Evolutionary conservation across 176 grass and related monocot genomes (phyloP).

Genomic region (Thinopyrum elongatum): DNA sequence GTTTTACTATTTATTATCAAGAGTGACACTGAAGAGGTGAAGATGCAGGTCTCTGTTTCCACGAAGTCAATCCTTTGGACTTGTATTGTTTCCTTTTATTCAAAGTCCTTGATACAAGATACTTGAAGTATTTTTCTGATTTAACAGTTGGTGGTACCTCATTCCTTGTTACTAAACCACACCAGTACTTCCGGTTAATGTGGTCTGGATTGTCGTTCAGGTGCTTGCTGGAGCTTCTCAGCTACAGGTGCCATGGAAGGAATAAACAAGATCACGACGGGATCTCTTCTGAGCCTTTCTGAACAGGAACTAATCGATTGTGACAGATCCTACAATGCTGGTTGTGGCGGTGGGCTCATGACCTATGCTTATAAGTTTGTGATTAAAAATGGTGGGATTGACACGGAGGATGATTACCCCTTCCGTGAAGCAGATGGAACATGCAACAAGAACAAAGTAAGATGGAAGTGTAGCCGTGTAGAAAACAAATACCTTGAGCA

Average conservation of each 20-base stretch:
- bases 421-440: conserved; percentile 56
- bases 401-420: conserved; percentile 89
- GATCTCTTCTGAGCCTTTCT: conserved; percentile 79
- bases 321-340: conserved; percentile 74
- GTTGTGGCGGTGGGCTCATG: conserved; percentile 89
- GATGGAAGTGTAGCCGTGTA: not conserved
- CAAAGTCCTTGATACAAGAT: not conserved
- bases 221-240: conserved; percentile 96
- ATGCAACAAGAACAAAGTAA: conserved; percentile 87
- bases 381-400: conserved; percentile 81
- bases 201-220: conserved; percentile 38
- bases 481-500: conserved; percentile 10
- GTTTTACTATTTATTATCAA: not conserved
- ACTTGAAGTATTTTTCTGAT: not conserved
- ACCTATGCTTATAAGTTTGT: conserved; percentile 87
- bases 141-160: not conserved
- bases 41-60: not conserved
- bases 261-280: conserved; percentile 88
- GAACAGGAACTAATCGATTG: conserved; percentile 92
- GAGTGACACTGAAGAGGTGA: not conserved
- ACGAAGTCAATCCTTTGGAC: not conserved
- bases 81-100: not conserved
- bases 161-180: not conserved
- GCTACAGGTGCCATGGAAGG: conserved; percentile 96
- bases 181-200: not conserved